phyloP scores from a whole-genome alignment of 1,284 basidiomycete genomes.

The Tausonia pullulans region DNA sequence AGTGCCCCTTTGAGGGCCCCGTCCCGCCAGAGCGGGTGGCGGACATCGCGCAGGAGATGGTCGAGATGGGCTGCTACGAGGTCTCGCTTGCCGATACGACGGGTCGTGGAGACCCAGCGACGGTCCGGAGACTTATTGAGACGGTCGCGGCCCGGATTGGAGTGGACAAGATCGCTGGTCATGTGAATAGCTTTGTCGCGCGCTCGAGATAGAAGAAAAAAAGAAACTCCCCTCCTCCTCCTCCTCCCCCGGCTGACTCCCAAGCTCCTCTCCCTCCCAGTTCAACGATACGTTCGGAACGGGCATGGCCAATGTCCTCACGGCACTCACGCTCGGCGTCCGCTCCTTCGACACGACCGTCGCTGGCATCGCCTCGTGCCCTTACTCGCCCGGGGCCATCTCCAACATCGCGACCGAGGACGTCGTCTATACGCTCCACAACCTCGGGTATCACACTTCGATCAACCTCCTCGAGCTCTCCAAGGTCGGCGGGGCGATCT shows the following conservation, averaged over 20 bases:
- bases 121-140: constrained; percentile 55
- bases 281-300: constrained; percentile 89
- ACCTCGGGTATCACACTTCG: constrained; percentile 55
- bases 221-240: too few species aligned
- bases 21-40: constrained; percentile 59
- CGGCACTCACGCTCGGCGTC: constrained; percentile 40
- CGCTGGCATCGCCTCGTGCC: constrained; percentile 84
- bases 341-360: constrained; percentile 47
- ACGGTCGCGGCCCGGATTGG: constrained; percentile 54
- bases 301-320: constrained; percentile 43
- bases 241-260: too few species aligned
- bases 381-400: constrained; percentile 87
- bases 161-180: constrained; percentile 49
- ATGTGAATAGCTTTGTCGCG: constrained; percentile 38
- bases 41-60: constrained; percentile 55
- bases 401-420: constrained; percentile 91
- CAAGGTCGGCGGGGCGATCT: constrained; percentile 72
- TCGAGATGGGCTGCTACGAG: constrained; percentile 90
- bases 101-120: constrained; percentile 66
- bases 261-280: constrained; percentile 33
- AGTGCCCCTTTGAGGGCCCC: constrained; percentile 73
- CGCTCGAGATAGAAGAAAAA: too few species aligned
- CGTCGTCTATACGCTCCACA: constrained; percentile 69
- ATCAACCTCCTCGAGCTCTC: constrained; percentile 56
- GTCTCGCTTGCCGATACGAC: constrained; percentile 87